Evolutionary conservation across 169 alveolate genomes (phyloP).

Genomic region (Plasmodium berghei): DNA sequence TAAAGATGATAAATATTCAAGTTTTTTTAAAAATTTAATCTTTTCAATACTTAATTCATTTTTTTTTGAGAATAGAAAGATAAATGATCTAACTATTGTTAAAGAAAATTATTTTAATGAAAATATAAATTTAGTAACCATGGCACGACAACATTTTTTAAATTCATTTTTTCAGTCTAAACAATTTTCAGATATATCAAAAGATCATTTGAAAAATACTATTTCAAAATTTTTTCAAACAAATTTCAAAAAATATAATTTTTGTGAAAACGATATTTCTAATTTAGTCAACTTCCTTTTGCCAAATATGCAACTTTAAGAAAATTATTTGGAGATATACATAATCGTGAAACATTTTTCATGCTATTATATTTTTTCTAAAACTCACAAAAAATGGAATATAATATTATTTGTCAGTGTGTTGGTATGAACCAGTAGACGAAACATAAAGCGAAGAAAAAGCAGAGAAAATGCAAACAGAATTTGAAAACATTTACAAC

Average conservation of each 20-base stretch:
- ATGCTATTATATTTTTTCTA: too few relatives aligned
- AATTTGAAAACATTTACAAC: too few relatives aligned
- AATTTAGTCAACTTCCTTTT: slow-evolving; percentile 14
- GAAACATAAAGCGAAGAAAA: too few relatives aligned
- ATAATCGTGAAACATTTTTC: too few relatives aligned
- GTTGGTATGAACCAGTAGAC: too few relatives aligned
- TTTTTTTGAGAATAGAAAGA: slow-evolving; percentile 1
- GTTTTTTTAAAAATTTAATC: slow-evolving; percentile 33
- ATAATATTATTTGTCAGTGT: too few relatives aligned
- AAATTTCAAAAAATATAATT: neutral
- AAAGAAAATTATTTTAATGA: neutral
- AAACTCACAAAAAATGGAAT: too few relatives aligned
- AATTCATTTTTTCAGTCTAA: slow-evolving; percentile 22
- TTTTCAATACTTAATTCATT: slow-evolving; percentile 14
- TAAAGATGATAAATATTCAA: slow-evolving; percentile 22
- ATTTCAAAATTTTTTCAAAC: slow-evolving; percentile 8
- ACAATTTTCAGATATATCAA: neutral
- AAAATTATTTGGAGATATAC: too few relatives aligned
- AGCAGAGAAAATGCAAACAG: too few relatives aligned
- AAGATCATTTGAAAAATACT: slow-evolving; percentile 25
- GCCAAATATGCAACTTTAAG: neutral
- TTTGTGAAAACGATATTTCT: slow-evolving; percentile 2
- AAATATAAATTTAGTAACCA: slow-evolving; percentile 4
- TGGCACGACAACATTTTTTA: slow-evolving; percentile 6
- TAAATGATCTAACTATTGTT: neutral